Evolutionary conservation across 1,139 yeast genomes (phyloP), one percentile per base, ranked within the genome.

Genomic region (Debaryomycetaceae sp.): DNA sequence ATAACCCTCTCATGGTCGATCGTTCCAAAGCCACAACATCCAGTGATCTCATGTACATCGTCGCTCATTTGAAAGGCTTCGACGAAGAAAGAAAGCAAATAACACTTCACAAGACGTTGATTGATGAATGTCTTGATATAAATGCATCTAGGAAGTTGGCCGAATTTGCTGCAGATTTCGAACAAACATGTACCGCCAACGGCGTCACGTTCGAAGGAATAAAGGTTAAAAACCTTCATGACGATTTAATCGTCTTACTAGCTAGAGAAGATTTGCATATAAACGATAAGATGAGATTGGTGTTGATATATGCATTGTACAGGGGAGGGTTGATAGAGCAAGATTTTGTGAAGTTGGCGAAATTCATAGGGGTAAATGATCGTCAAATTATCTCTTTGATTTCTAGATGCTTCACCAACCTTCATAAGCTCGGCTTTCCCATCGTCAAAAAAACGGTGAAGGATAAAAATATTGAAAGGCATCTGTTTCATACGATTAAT

Each of bases 251-350:
- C 30, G 75, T 70, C 5, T 60, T 83, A 34, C 68, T 91, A 36
- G 79, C 80, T 22, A 66, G 83, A 51, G 70, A 75, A 43, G 75
- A 72, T 42, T 69, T 81, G 42, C 72, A 69, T 24, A 70, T 75
- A 22, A 74, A 77, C 40, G 95, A 89, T 56, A 88, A 88, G 58
- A 72, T 89, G 51, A 77, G 99, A 49, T 71, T 87, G 38, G 78
- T 93, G n/a, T 70, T 88, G 30, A 68, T 87, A 5, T 93, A 93
- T 63, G 86, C 91, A 1, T 64, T 90, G 36, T 87, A 83, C 62
- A 75, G 98, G 52, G 93, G 95, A 5, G 99, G 99, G 0, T 70
- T 93, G 27, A 75, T 88, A 14, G 85, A 83, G 53, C 62, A 75
- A 6, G 99, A 93, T 67, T 80, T 86, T 52, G 66, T 70, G 42